phyloP scores from a whole-genome alignment of 768 basidiomycete genomes.

The Kwoniella dendrophila region DNA sequence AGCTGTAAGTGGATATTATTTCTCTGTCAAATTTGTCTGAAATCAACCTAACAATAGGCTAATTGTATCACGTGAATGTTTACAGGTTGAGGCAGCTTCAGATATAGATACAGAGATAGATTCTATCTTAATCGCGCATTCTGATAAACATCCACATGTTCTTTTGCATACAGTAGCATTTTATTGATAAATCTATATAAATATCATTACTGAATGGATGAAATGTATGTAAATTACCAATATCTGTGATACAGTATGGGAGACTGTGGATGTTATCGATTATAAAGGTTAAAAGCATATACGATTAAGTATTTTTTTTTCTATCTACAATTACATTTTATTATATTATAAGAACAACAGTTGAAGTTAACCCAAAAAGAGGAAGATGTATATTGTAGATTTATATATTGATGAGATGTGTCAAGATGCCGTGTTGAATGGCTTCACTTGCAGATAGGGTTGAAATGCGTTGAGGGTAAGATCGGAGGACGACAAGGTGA shows the following conservation, averaged over 20 bases:
- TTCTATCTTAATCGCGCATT: constrained; percentile 76
- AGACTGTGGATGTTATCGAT: too few relatives aligned
- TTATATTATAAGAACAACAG: constrained; percentile 20
- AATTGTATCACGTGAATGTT: neutral
- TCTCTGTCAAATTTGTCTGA: neutral
- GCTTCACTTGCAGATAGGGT: neutral
- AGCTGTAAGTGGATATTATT: constrained; percentile 70
- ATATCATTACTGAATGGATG: neutral
- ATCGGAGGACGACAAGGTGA: too few relatives aligned
- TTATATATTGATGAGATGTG: neutral
- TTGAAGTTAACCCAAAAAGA: constrained; percentile 18
- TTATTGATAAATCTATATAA: constrained; percentile 61
- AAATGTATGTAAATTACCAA: too few relatives aligned
- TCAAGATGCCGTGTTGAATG: constrained; percentile 15
- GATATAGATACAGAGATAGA: constrained; percentile 94
- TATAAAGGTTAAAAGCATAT: neutral
- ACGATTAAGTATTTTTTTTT: neutral
- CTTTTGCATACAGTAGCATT: constrained; percentile 88
- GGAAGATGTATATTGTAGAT: neutral
- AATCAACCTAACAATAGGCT: neutral
- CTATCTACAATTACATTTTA: neutral
- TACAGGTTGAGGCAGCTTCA: constrained; percentile 78
- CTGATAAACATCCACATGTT: constrained; percentile 87
- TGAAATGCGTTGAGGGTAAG: neutral
- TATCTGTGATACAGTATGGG: too few relatives aligned